phyloP scores from a whole-genome alignment of 2,329 filamentous ascomycete genomes.

The Aspergillus neotritici region DNA sequence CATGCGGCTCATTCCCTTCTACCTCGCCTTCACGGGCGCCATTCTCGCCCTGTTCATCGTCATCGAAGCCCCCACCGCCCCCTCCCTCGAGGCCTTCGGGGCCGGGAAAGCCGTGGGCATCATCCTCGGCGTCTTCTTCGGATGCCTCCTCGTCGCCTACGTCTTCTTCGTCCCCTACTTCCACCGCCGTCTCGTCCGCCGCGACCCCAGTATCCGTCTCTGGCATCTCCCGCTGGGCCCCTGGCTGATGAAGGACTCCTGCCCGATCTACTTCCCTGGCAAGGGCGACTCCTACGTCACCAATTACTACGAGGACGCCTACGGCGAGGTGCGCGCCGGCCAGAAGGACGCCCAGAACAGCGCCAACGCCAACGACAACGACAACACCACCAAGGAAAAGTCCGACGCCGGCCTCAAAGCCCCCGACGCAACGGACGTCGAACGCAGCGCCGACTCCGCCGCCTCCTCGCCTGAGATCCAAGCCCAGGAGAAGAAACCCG shows the following conservation, averaged over 20 bases:
- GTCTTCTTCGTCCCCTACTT: conserved; percentile 26
- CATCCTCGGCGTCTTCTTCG: conserved; percentile 22
- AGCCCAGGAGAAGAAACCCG: conserved; percentile 11
- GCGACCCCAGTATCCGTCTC: conserved; percentile 18
- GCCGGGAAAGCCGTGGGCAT: conserved; percentile 22
- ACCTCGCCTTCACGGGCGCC: conserved; percentile 46
- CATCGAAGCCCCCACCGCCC: conserved; percentile 28
- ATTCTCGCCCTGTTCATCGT: conserved; percentile 56
- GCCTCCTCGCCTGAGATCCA: conserved; percentile 16
- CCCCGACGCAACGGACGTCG: conserved; percentile 4
- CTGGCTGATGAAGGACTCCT: conserved; percentile 34
- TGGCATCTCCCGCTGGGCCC: conserved; percentile 37
- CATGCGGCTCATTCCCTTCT: conserved; percentile 46
- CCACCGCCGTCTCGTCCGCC: conserved; percentile 22
- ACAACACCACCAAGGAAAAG: conserved; percentile 6
- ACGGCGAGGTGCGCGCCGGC: conserved; percentile 21
- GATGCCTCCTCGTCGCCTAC: conserved; percentile 19
- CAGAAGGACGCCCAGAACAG: conserved; percentile 3
- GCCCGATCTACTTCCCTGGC: conserved; percentile 38
- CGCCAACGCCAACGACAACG: background rate
- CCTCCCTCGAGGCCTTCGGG: conserved; percentile 21
- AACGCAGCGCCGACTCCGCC: conserved; percentile 13
- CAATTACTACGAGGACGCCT: conserved; percentile 38
- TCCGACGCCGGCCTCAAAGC: background rate
- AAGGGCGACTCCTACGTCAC: conserved; percentile 32